phyloP scores from a whole-genome alignment of 2,329 filamentous ascomycete species.

The Blastomyces emzantsi region DNA sequence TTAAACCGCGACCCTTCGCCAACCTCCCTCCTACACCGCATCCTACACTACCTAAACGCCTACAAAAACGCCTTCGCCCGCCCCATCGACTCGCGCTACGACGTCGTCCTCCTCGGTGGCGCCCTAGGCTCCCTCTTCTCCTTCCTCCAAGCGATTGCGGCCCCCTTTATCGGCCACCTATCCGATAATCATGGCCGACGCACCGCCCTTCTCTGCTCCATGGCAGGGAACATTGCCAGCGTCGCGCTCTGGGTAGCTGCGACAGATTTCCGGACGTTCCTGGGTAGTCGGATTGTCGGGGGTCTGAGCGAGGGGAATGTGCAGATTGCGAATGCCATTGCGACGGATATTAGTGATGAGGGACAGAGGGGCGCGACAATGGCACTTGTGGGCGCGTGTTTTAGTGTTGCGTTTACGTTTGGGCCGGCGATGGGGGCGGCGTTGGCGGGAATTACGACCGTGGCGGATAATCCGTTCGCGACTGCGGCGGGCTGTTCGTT shows the following conservation, averaged over 20 bases:
- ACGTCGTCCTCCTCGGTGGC: constrained; percentile 90
- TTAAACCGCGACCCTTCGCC: constrained; percentile 62
- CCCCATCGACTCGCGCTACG: constrained; percentile 92
- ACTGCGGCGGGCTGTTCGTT: constrained; percentile 84
- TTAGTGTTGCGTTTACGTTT: constrained; percentile 95
- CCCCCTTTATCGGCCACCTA: constrained; percentile 78
- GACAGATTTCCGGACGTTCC: constrained; percentile 88
- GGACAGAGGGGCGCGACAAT: constrained; percentile 79
- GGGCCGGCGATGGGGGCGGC: constrained; percentile 86
- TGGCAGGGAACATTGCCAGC: constrained; percentile 86
- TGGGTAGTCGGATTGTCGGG: constrained; percentile 85
- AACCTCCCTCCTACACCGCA: constrained; percentile 62
- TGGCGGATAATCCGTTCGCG: constrained; percentile 86
- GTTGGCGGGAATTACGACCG: constrained; percentile 64
- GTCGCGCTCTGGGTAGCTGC: constrained; percentile 92
- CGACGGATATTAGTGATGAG: constrained; percentile 88
- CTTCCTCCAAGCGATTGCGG: constrained; percentile 83
- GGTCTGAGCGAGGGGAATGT: constrained; percentile 95
- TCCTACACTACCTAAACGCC: constrained; percentile 75
- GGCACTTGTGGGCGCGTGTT: constrained; percentile 93
- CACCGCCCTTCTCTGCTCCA: constrained; percentile 78
- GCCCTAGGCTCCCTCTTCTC: constrained; percentile 91
- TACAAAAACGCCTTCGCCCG: constrained; percentile 92
- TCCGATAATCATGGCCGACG: constrained; percentile 84
- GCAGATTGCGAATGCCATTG: constrained; percentile 91